Base-by-base conservation (phyloP, 176 grass and related monocot genomes). In the Elaeis guineensis region DNA sequence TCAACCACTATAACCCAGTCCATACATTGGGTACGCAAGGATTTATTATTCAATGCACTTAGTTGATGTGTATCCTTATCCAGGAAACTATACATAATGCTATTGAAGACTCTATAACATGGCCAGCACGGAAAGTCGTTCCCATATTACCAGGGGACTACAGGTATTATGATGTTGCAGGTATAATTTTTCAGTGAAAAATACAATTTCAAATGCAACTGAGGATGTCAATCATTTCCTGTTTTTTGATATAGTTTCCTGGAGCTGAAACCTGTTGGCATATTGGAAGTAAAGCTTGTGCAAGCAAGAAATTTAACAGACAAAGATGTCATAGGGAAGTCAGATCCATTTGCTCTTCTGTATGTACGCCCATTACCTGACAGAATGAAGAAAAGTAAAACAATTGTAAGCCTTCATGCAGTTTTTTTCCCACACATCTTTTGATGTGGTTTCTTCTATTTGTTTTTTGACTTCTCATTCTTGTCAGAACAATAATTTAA, bases 231-330 rank as follows among this genome's bases (percentile, higher is more conserved):
- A 51, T 75, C 19, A 74, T 44, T 44, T 44, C 35, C 3, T 23
- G 28, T 16, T 30, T 56, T 54, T 62, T 65, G 72, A 59, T 67
- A 64, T 66, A 97, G 92, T 83, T 75, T 91, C 71, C 70, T 91
- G 78, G 92, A 97, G 78, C 74, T 91, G 50, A 97, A 76, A 82
- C 92, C 92, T 72, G 78, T 82, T 75, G 92, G 92, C 35, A 24
- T 97, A 65, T 83, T 97, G 44, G 92, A 97, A 70, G 92, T 89
- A 51, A 97, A 97, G 66, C 87, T 97, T 72, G 92, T 97, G 62
- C 87, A 97, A 89, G 92, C 92, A 51, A 87, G 78, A 73, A 81
- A 85, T 73, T 77, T 97, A 55, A 85, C 57, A 59, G 91, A 97
- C 70, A 97, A 97, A 67, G 92, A 97, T 60, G 61, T 97, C 61